Percentiles rank a stretch among this genome's conserved stretches.
Evolutionary conservation across 768 basidiomycete species (phyloP).

Genomic region (Termitomyces sp.): DNA sequence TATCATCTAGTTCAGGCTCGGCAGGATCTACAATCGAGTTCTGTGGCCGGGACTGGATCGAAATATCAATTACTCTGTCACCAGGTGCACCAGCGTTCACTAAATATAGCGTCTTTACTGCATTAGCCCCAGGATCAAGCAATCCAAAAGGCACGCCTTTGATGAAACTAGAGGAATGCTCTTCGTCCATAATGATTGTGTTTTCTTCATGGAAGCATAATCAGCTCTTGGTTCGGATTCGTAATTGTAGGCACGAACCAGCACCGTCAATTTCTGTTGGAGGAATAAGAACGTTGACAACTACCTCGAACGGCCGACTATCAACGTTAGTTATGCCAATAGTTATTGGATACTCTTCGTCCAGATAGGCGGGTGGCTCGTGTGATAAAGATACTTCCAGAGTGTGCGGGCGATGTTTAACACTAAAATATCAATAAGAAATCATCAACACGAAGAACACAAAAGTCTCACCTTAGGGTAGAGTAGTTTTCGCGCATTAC

Average conservation of each 20-base stretch:
- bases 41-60: conserved; percentile 54
- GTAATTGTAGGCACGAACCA: conserved; percentile 34
- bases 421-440: conserved; percentile 28
- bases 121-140: conserved; percentile 51
- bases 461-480: conserved; percentile 38
- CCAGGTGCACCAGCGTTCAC: conserved; percentile 57
- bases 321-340: conserved; percentile 72
- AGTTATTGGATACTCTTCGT: conserved; percentile 72
- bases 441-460: neutral
- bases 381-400: conserved; percentile 54
- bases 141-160: conserved; percentile 66
- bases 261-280: conserved; percentile 73
- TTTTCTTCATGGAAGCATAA: conserved; percentile 36
- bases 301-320: conserved; percentile 58
- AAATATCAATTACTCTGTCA: conserved; percentile 74
- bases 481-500: conserved; percentile 41
- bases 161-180: conserved; percentile 66
- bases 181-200: conserved; percentile 52
- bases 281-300: conserved; percentile 72
- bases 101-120: conserved; percentile 59
- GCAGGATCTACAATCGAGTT: conserved; percentile 22
- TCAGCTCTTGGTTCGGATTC: neutral
- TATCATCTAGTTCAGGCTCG: conserved; percentile 22
- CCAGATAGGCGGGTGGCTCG: conserved; percentile 65
- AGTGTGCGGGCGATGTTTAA: conserved; percentile 57